Evolutionary conservation across 257 asterid genomes (phyloP).

Genomic region (Solanum microdontum): DNA sequence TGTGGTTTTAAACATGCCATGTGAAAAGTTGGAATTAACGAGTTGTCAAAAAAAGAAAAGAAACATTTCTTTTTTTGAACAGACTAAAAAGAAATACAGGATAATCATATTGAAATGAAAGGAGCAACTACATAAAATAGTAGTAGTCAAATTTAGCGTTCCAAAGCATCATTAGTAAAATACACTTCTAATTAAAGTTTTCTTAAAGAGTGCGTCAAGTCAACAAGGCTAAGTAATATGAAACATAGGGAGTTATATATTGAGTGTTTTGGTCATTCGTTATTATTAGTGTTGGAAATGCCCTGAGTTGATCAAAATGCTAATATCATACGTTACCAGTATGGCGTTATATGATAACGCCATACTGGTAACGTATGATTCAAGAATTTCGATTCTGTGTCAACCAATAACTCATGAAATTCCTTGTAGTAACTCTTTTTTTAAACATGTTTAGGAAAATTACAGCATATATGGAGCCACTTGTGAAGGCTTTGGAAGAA

Average conservation of each 20-base stretch:
- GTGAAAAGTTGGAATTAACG: background rate
- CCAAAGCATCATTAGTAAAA: background rate
- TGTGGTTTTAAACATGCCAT: too few relatives aligned
- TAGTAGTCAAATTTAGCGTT: background rate
- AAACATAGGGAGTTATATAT: too few relatives aligned
- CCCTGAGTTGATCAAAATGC: background rate
- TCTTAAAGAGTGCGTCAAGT: background rate
- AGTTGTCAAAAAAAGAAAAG: too few relatives aligned
- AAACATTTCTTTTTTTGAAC: too few relatives aligned
- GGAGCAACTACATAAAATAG: too few relatives aligned
- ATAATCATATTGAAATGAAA: too few relatives aligned
- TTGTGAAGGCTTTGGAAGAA: constrained; percentile 42
- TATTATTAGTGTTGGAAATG: background rate
- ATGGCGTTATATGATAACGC: background rate
- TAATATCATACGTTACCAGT: background rate
- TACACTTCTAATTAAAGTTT: background rate
- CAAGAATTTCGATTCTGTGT: background rate
- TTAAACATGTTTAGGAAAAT: constrained; percentile 14
- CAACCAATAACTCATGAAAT: background rate
- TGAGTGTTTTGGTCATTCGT: background rate
- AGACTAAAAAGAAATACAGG: background rate
- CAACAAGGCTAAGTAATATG: background rate
- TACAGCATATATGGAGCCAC: constrained; percentile 68
- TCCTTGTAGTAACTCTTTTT: background rate
- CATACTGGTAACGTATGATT: background rate